A percentile compares a stretch with the other conserved stretches of the same genome.
Conservation (phyloP, 1,284 basidiomycete species). For the Puccinia polysora region DNA sequence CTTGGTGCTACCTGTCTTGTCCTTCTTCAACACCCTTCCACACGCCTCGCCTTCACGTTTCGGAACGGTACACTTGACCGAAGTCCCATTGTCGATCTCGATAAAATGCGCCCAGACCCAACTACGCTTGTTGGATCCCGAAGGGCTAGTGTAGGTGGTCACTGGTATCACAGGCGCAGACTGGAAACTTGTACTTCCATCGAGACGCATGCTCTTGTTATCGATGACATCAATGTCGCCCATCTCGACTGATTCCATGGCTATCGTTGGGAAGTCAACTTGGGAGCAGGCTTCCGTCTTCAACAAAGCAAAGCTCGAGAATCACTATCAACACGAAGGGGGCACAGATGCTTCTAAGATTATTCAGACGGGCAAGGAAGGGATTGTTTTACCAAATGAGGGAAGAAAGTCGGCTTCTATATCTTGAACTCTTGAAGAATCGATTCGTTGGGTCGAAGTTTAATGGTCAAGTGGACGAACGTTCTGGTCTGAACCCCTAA, state of each 20-base stretch:
- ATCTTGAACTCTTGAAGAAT: not conserved
- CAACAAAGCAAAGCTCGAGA: not conserved
- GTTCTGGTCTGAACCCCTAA: conserved; percentile 11
- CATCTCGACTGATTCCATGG: conserved; percentile 9
- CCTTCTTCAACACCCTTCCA: conserved; percentile 27
- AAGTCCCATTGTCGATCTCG: conserved; percentile 18
- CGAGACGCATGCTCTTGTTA: conserved; percentile 6
- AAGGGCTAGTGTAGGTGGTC: conserved; percentile 20
- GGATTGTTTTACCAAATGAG: not conserved
- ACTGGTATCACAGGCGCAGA: not conserved
- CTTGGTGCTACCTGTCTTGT: conserved; percentile 23
- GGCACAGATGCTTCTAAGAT: not conserved
- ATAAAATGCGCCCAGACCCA: conserved; percentile 24
- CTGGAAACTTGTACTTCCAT: conserved; percentile 19
- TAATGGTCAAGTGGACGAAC: not conserved
- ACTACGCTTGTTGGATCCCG: conserved; percentile 15
- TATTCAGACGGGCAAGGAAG: no score
- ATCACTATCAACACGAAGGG: not conserved
- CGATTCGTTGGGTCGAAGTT: not conserved
- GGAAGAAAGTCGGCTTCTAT: not conserved
- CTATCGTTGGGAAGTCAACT: conserved; percentile 1
- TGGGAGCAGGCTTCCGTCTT: not conserved
- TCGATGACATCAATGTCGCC: conserved; percentile 17
- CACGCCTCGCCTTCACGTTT: conserved; percentile 19
- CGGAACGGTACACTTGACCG: conserved; percentile 16